A percentile compares a stretch with the other conserved stretches of the same genome.
Evolutionary conservation across 1,139 yeast species (phyloP).

Genomic region (Chernovozyma sophiae-reginae): DNA sequence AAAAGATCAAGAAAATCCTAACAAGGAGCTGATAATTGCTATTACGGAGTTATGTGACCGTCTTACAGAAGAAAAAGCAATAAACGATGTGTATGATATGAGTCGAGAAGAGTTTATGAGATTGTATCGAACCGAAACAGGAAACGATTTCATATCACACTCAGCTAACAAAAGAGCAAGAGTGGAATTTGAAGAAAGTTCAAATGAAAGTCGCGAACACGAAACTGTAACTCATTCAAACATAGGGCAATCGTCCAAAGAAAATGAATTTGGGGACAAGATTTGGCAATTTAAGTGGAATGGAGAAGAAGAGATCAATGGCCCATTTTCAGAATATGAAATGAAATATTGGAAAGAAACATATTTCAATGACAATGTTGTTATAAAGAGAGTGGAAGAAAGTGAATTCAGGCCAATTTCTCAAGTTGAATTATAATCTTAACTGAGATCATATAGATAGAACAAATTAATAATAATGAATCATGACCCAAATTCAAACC

Average conservation of each 20-base stretch:
- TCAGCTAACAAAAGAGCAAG: constrained; percentile 18
- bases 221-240: too few relatives aligned
- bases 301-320: constrained; percentile 47
- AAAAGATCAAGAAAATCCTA: constrained; percentile 7
- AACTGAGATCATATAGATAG: too few relatives aligned
- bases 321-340: constrained; percentile 55
- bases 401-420: constrained; percentile 24
- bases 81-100: constrained; percentile 48
- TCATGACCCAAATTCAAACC: too few relatives aligned
- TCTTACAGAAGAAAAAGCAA: constrained; percentile 36
- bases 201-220: not conserved
- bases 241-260: not conserved
- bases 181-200: constrained; percentile 3
- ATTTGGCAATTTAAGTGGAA: constrained; percentile 65
- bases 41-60: constrained; percentile 52
- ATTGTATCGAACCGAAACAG: constrained; percentile 47
- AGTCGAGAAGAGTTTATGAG: constrained; percentile 59
- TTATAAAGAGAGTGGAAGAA: constrained; percentile 36
- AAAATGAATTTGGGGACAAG: constrained; percentile 26
- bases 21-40: constrained; percentile 26
- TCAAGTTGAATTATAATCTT: constrained; percentile 21
- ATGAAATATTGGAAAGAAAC: constrained; percentile 58
- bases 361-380: constrained; percentile 52
- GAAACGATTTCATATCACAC: constrained; percentile 23
- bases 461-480: too few relatives aligned